A percentile compares a stretch with the other conserved stretches of the same genome.
These are phyloP conservation scores for Aspergillus floridensis DNA, from an alignment of 2,329 filamentous ascomycete species.

Conservation along the genomic window DNA sequence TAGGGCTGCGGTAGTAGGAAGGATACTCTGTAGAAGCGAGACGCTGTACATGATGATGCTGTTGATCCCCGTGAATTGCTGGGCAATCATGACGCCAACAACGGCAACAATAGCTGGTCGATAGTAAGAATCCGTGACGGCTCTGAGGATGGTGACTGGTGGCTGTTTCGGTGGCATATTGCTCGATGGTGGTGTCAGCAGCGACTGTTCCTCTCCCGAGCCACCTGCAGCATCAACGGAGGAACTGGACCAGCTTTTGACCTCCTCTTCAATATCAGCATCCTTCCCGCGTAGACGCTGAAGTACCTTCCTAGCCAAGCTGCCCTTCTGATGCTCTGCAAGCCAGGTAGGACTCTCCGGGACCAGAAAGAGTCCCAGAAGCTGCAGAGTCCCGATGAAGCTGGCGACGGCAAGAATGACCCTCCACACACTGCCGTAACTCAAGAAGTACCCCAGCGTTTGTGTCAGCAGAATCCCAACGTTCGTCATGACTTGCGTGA, in stretches of 20 bases:
- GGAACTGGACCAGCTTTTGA: constrained; percentile 55
- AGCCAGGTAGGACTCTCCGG: constrained; percentile 89
- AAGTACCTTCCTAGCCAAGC: constrained; percentile 64
- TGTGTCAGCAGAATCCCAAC: constrained; percentile 83
- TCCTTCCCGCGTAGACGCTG: constrained; percentile 71
- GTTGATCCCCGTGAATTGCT: constrained; percentile 93
- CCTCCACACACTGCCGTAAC: constrained; percentile 75
- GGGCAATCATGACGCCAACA: constrained; percentile 84
- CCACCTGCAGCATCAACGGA: constrained; percentile 26
- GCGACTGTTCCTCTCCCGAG: constrained; percentile 65
- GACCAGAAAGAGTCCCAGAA: constrained; percentile 68
- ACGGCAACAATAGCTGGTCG: constrained; percentile 76
- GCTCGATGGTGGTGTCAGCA: constrained; percentile 60
- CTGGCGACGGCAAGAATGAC: constrained; percentile 75
- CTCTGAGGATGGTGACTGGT: constrained; percentile 63
- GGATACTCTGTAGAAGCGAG: constrained; percentile 74
- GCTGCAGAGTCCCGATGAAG: constrained; percentile 65
- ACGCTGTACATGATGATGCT: constrained; percentile 99
- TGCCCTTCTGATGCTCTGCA: constrained; percentile 61
- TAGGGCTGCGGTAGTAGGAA: constrained; percentile 76
- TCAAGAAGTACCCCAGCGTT: constrained; percentile 81
- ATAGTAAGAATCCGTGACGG: constrained; percentile 65
- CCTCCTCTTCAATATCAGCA: constrained; percentile 70
- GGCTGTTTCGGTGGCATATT: constrained; percentile 64
- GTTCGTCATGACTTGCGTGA: constrained; percentile 94